Percentiles rank a stretch among this genome's conserved stretches.
Evolutionary conservation across 2,329 filamentous ascomycete species (phyloP).

Genomic region (Diaporthe humulicola): DNA sequence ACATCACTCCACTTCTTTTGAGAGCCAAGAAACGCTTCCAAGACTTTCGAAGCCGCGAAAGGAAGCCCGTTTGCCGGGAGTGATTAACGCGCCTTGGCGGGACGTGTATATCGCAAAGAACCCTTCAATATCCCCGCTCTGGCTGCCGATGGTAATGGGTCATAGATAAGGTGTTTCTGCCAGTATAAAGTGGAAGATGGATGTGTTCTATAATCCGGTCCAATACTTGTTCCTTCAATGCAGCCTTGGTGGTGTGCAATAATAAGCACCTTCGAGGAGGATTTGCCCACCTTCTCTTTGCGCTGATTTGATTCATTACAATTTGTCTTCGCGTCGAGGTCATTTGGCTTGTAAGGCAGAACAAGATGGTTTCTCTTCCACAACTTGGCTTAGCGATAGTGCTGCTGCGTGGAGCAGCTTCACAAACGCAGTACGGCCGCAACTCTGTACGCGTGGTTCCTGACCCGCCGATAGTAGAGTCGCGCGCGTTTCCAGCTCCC

Average conservation of each 20-base stretch:
- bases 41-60: constrained; percentile 23
- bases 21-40: constrained; percentile 13
- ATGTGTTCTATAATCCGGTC: too few relatives aligned
- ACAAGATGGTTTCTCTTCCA: neutral
- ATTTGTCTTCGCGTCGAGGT: neutral
- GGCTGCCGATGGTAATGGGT: neutral
- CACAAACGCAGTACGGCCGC: constrained; percentile 12
- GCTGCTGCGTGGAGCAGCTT: neutral
- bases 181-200: neutral
- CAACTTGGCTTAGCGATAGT: neutral
- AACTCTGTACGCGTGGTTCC: constrained; percentile 7
- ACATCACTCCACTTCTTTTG: constrained; percentile 13
- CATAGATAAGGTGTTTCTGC: neutral
- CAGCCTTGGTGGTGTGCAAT: neutral
- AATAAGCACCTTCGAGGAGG: neutral
- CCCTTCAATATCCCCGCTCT: constrained; percentile 15
- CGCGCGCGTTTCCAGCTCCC: neutral
- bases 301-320: too few relatives aligned
- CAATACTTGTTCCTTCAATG: neutral
- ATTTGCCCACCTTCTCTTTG: neutral
- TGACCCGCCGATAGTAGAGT: constrained; percentile 3
- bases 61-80: constrained; percentile 24
- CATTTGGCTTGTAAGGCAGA: fast-evolving
- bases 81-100: constrained; percentile 23
- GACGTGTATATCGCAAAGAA: neutral